Evolutionary conservation across 768 basidiomycete species (phyloP).

Genomic region (Termitomyces sp.): DNA sequence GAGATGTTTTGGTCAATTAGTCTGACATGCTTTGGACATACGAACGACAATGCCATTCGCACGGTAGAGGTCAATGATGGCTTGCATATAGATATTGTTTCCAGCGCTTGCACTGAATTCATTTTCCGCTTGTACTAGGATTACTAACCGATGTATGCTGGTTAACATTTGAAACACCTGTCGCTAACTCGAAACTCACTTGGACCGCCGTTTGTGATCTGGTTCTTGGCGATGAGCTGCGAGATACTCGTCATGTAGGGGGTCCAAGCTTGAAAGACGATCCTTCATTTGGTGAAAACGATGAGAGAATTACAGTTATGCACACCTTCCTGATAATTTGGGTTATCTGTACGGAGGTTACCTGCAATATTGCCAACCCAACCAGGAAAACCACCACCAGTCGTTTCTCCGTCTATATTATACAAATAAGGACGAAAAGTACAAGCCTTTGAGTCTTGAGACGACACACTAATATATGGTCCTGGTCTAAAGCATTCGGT

Average conservation of each 20-base stretch:
- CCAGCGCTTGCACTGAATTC: conserved; percentile 40
- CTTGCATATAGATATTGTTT: conserved; percentile 45
- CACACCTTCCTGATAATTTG: conserved; percentile 38
- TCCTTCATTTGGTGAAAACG: not conserved
- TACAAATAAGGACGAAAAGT: not conserved
- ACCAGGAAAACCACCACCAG: conserved; percentile 53
- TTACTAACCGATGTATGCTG: conserved; percentile 24
- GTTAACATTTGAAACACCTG: not conserved
- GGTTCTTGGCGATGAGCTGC: conserved; percentile 44
- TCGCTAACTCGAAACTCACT: conserved; percentile 25
- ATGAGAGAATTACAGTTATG: not conserved
- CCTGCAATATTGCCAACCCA: conserved; percentile 53
- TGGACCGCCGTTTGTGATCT: conserved; percentile 56
- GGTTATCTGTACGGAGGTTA: conserved; percentile 41
- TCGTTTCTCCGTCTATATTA: conserved; percentile 40
- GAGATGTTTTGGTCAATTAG: not conserved
- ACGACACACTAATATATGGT: conserved; percentile 42
- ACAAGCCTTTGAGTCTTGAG: not conserved
- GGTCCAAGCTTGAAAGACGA: conserved; percentile 37
- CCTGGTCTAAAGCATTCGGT: conserved; percentile 29
- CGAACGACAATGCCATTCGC: conserved; percentile 42
- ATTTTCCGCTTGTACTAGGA: conserved; percentile 49
- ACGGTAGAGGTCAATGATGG: conserved; percentile 37
- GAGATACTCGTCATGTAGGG: conserved; percentile 48
- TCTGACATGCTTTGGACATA: conserved; percentile 18